Percentiles rank a stretch among this genome's conserved stretches.
These are phyloP conservation scores for Lipomyces kockii DNA, from an alignment of 805 yeast species.

Conservation along the genomic window DNA sequence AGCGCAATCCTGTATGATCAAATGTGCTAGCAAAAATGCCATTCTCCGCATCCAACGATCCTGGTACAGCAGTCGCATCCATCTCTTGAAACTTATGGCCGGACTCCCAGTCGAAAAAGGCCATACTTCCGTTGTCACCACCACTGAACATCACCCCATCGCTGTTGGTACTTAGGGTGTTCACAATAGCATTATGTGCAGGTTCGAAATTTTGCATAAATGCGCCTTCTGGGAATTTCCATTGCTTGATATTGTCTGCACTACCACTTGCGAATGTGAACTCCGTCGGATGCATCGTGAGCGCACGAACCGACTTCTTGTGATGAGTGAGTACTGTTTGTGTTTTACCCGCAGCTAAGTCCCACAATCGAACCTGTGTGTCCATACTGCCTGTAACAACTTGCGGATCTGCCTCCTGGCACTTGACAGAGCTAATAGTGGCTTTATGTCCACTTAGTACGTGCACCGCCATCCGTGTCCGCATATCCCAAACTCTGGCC, in stretches of 20 bases:
- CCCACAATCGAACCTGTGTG: conserved; percentile 88
- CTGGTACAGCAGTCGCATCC: conserved; percentile 64
- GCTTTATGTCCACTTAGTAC: conserved; percentile 80
- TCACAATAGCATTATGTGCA: conserved; percentile 58
- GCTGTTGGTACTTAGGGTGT: conserved; percentile 68
- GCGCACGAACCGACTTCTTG: conserved; percentile 74
- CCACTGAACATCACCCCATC: conserved; percentile 77
- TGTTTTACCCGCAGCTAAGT: conserved; percentile 76
- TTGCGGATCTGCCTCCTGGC: conserved; percentile 82
- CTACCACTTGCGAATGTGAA: conserved; percentile 80
- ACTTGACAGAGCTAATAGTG: conserved; percentile 69
- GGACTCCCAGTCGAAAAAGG: conserved; percentile 74
- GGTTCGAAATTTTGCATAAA: conserved; percentile 63
- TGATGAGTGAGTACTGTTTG: conserved; percentile 80
- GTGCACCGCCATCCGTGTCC: conserved; percentile 75
- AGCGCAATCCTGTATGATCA: conserved; percentile 77
- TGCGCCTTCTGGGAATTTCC: conserved; percentile 79
- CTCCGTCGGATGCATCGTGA: conserved; percentile 70
- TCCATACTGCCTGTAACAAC: conserved; percentile 83
- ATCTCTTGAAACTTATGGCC: conserved; percentile 67
- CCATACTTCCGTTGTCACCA: conserved; percentile 78
- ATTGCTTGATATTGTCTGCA: conserved; percentile 78
- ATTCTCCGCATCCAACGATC: conserved; percentile 66
- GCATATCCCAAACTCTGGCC: conserved; percentile 90
- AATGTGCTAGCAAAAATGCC: conserved; percentile 74